phyloP scores from a whole-genome alignment of 2,329 filamentous ascomycete species.

The Ascochyta koolunga region DNA sequence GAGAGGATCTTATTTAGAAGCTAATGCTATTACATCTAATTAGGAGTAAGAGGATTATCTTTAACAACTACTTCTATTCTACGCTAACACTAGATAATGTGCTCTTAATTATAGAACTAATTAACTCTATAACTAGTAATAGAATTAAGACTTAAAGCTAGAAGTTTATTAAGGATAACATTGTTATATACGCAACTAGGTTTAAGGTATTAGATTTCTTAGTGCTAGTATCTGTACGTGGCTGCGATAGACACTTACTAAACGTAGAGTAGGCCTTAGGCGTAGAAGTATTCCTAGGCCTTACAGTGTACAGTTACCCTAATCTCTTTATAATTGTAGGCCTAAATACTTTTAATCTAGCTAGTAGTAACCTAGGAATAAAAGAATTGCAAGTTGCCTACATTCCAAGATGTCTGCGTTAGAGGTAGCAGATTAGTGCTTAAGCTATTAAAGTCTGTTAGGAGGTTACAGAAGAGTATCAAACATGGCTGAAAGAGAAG shows the following conservation, averaged over 20 bases:
- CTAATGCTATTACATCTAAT: not conserved
- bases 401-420: not conserved
- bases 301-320: not conserved
- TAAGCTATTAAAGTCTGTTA: not conserved
- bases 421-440: not conserved
- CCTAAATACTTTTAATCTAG: conserved; percentile 2
- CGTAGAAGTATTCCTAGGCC: not conserved
- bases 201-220: not conserved
- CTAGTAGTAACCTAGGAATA: conserved; percentile 3
- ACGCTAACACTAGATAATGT: not conserved
- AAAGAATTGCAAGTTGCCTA: conserved; percentile 1
- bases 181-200: not conserved
- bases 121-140: not conserved
- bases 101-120: not conserved
- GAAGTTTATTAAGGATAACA: not conserved
- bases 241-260: not conserved
- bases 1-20: not conserved
- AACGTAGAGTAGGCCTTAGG: not conserved
- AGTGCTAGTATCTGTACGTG: not conserved
- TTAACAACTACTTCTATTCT: not conserved
- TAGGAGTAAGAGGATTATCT: not conserved
- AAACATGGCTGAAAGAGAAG: not conserved
- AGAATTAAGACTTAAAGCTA: not conserved
- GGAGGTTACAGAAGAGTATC: not conserved
- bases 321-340: conserved; percentile 2